A percentile compares a stretch with the other conserved stretches of the same genome.
Conservation (phyloP, 2,329 filamentous ascomycete species). For the Sordariomycetes sp. region DNA sequence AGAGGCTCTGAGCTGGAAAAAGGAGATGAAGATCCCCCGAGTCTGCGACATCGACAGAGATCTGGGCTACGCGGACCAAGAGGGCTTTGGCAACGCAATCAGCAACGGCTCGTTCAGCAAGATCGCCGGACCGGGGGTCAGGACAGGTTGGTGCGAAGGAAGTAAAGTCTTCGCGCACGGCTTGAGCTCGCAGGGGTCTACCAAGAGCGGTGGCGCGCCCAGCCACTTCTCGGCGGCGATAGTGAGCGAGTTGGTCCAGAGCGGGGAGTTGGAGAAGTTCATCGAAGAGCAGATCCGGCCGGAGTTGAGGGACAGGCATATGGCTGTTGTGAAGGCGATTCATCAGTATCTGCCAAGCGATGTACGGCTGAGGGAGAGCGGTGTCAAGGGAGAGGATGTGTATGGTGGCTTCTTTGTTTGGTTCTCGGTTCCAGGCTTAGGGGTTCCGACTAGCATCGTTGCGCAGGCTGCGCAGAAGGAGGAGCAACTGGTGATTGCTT, state of each 20-base stretch:
- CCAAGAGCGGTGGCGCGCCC: conserved; percentile 48
- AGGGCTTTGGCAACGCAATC: conserved; percentile 64
- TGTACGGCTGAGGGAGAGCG: conserved; percentile 30
- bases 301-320: conserved; percentile 33
- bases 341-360: conserved; percentile 52
- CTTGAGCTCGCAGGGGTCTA: conserved; percentile 42
- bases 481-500: conserved; percentile 59
- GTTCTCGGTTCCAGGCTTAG: conserved; percentile 54
- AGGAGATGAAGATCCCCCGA: conserved; percentile 54
- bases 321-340: conserved; percentile 49
- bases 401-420: conserved; percentile 85
- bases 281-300: conserved; percentile 33
- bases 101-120: conserved; percentile 92
- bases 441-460: conserved; percentile 41
- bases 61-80: conserved; percentile 43
- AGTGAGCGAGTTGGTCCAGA: conserved; percentile 35
- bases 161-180: conserved; percentile 45
- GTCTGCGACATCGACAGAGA: conserved; percentile 70
- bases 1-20: conserved; percentile 15
- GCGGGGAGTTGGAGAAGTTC: conserved; percentile 32
- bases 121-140: conserved; percentile 68
- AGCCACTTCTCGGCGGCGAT: conserved; percentile 44
- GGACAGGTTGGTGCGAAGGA: conserved; percentile 84
- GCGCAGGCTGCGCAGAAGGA: conserved; percentile 47
- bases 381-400: conserved; percentile 31